Percentiles rank a stretch among this genome's conserved stretches.
phyloP scores from a whole-genome alignment of 2,329 filamentous ascomycete species.

The Penicillium expansum region DNA sequence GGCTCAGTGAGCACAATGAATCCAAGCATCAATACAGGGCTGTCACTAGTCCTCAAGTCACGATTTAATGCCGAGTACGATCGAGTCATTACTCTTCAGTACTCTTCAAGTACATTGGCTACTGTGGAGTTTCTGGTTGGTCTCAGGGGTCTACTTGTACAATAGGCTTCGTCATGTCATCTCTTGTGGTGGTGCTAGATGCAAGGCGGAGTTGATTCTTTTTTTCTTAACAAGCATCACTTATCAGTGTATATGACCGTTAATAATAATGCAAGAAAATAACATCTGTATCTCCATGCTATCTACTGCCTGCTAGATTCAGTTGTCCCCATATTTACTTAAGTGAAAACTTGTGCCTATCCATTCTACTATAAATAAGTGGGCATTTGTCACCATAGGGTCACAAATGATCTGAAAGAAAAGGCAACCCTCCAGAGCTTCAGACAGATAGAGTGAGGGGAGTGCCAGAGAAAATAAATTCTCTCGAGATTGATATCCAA shows the following conservation, averaged over 20 bases:
- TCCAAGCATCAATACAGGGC: neutral
- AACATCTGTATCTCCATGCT: neutral
- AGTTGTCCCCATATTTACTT: neutral
- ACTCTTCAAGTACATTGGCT: constrained; percentile 8
- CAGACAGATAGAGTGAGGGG: neutral
- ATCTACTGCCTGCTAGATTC: neutral
- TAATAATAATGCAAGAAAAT: constrained; percentile 23
- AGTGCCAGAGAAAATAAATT: too few relatives aligned
- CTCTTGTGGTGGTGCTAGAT: neutral
- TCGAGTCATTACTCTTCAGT: neutral
- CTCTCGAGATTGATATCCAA: neutral
- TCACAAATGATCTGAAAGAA: neutral
- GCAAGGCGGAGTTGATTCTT: constrained; percentile 6
- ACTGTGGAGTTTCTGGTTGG: constrained; percentile 17
- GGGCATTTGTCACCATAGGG: neutral
- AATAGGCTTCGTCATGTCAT: constrained; percentile 8
- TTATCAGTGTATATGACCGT: constrained; percentile 24
- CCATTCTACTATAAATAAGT: neutral
- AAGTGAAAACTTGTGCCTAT: neutral
- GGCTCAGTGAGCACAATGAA: constrained; percentile 29
- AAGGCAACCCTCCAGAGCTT: neutral
- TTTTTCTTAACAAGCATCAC: constrained; percentile 13
- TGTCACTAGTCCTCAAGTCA: constrained; percentile 9
- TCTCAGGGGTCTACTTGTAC: constrained; percentile 13
- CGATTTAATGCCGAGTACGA: constrained; percentile 19